These are phyloP conservation scores for Neonothopanus nambi DNA, from an alignment of 1,284 basidiomycete species.

Conservation along the genomic window DNA sequence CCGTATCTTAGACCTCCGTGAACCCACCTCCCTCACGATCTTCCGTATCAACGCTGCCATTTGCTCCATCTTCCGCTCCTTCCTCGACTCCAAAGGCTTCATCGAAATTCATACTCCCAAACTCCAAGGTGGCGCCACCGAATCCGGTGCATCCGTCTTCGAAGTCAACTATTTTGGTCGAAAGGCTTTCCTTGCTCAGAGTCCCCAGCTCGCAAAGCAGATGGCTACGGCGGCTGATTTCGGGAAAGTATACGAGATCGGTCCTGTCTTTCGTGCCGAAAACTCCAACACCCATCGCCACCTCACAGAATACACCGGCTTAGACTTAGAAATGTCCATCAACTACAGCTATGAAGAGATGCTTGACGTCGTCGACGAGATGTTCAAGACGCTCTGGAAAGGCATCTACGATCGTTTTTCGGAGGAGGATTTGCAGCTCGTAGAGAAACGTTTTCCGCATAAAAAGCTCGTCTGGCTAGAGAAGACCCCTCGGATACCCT, in stretches of 20 bases:
- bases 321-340: constrained; percentile 98
- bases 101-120: constrained; percentile 98
- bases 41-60: constrained; percentile 92
- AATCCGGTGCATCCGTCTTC: constrained; percentile 59
- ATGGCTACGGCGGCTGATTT: constrained; percentile 99
- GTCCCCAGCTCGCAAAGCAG: constrained; percentile 96
- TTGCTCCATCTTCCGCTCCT: constrained; percentile 86
- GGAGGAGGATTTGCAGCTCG: too few relatives aligned
- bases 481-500: constrained; percentile 79
- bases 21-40: constrained; percentile 93
- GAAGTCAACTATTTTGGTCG: constrained; percentile 74
- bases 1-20: constrained; percentile 92
- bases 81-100: constrained; percentile 77
- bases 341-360: constrained; percentile 98
- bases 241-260: constrained; percentile 97
- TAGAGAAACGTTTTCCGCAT: constrained; percentile 58
- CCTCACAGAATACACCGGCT: constrained; percentile 97
- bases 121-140: constrained; percentile 95
- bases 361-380: constrained; percentile 80
- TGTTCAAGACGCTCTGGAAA: constrained; percentile 46
- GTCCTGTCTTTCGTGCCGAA: constrained; percentile 94
- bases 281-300: constrained; percentile 97
- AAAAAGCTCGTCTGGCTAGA: constrained; percentile 89
- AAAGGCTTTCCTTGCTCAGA: constrained; percentile 91
- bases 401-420: too few relatives aligned